Conservation (phyloP, 352 stramenopile species). For the Phytophthora pseudosyringae region DNA sequence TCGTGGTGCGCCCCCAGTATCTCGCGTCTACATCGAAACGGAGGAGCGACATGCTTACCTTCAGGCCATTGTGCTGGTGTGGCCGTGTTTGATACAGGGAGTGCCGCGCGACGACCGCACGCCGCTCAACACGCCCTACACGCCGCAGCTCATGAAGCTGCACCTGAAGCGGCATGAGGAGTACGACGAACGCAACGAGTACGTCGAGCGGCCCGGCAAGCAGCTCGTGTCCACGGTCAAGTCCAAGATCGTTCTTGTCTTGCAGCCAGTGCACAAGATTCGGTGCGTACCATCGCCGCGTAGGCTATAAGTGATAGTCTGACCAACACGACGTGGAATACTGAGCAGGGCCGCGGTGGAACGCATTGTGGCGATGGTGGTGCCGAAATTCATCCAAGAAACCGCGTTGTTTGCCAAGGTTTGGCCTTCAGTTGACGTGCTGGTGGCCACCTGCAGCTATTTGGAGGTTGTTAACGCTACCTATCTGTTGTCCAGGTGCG, state of each 20-base stretch:
- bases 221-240: conserved; percentile 52
- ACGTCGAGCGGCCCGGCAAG: conserved; percentile 32
- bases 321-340: conserved; percentile 18
- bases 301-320: conserved; percentile 14
- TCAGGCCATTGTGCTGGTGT: not conserved
- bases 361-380: conserved; percentile 38
- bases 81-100: conserved; percentile 34
- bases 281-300: conserved; percentile 34
- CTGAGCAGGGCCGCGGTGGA: conserved; percentile 38
- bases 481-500: conserved; percentile 41
- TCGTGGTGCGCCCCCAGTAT: conserved; percentile 37
- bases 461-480: conserved; percentile 2
- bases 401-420: conserved; percentile 51
- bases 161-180: conserved; percentile 73
- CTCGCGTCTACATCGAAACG: not conserved
- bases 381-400: conserved; percentile 50
- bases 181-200: conserved; percentile 47
- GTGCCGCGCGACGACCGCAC: conserved; percentile 76
- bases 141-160: conserved; percentile 85
- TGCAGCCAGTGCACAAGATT: conserved; percentile 57
- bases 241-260: conserved; percentile 46
- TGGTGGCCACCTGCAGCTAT: not conserved
- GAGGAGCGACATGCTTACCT: conserved; percentile 13
- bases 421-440: not conserved
- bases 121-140: conserved; percentile 85